Base-by-base conservation (phyloP, 2,329 filamentous ascomycete species). In the Aureobasidium sp. region DNA sequence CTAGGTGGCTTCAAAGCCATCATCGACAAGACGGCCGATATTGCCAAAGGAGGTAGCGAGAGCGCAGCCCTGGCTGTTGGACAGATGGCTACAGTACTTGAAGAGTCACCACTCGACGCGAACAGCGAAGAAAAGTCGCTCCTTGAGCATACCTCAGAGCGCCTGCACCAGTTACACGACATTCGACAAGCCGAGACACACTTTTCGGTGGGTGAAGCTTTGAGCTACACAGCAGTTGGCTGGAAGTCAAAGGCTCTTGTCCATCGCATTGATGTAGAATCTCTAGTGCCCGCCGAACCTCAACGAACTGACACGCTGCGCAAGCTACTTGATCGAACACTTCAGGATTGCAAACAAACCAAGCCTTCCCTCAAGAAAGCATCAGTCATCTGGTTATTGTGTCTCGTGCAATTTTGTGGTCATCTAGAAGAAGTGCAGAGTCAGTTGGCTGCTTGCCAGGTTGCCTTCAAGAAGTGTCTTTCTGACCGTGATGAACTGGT, bases 311-410 rank as follows among this genome's bases (percentile, higher is more conserved):
- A 63, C 68, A 72, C 81, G 58, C 75, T 88, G 32, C 75, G 76
- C 9, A 74, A 77, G 0, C 79, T 90, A 1, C 76, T 96, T 6
- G 83, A 89, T 63, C 91, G 87, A 70, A 81, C 95, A 2, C 79
- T 97, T 50, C 77, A 78, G 2, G 88, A 94, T 68, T 94, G 89
- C 76, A 87, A 88, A 68, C 85, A 87, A 9, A 91, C 90, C 0
- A 97, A 97, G 69, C 94, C 94, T 1, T 89, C 91, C 0, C 78
- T 97, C 5, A 86, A 91, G 67, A 96, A 96, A 71, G 91, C 93
- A 3, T 93, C 92, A 0, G 91, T 91, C 0, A 96, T 99, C 67
- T 97, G 94, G 94, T 82, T 97, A 0, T 86, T 97, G 63, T 96
- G 89, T 69, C 76, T 97, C 3, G 86, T 97, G 9, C 91, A 97